phyloP scores from a whole-genome alignment of 169 alveolate species.

The Plasmodium knowlesi region DNA sequence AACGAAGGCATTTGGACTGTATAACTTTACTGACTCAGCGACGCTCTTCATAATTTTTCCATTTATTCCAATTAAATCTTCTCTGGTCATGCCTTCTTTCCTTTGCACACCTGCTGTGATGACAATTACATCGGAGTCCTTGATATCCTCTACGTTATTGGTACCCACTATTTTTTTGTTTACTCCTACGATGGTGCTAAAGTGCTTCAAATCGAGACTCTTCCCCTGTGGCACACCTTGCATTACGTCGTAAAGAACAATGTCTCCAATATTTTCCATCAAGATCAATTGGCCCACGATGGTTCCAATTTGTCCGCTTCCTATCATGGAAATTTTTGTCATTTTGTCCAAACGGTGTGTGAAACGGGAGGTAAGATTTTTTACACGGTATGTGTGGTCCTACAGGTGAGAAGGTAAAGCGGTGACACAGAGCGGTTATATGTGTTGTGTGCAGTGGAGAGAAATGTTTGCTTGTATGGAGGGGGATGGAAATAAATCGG shows the following conservation, averaged over 20 bases:
- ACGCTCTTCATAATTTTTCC: constrained; percentile 86
- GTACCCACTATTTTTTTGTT: constrained; percentile 82
- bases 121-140: constrained; percentile 86
- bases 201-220: constrained; percentile 85
- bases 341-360: constrained; percentile 6
- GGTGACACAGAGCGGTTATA: background rate
- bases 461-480: background rate
- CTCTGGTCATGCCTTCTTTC: constrained; percentile 89
- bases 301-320: constrained; percentile 89
- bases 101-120: constrained; percentile 89
- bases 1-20: constrained; percentile 89
- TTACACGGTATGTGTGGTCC: background rate
- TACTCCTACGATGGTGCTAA: constrained; percentile 80
- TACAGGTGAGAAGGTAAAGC: background rate
- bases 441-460: background rate
- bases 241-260: constrained; percentile 84
- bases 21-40: constrained; percentile 87
- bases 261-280: constrained; percentile 85
- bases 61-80: constrained; percentile 85
- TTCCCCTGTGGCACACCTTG: constrained; percentile 86
- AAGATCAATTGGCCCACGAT: constrained; percentile 85
- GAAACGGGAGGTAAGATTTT: background rate
- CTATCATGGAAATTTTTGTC: constrained; percentile 84
- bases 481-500: background rate
- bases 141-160: constrained; percentile 81